Base-by-base conservation (phyloP, 2,329 filamentous ascomycete genomes). In the Tolypocladium inflatum region DNA sequence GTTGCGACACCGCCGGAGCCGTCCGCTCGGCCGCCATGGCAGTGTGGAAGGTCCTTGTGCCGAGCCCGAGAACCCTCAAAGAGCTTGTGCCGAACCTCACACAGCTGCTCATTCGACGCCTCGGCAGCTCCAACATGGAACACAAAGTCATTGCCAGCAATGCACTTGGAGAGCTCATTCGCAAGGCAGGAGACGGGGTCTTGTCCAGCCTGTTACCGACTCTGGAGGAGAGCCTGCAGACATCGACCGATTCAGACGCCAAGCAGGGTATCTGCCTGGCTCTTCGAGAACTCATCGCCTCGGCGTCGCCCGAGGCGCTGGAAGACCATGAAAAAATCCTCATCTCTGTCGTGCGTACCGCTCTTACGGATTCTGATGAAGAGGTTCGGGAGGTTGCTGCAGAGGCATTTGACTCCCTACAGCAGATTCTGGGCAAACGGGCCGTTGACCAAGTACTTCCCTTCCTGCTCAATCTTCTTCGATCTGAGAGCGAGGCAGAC, bases 91-190 rank as follows among this genome's bases (percentile, higher is more conserved):
- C 94, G 51, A 97, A 91, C 1, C 86, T 99, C 60, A 96, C 91
- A 7, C 92, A 97, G 71, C 85, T 99, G 62, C 88, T 99, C 66
- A 97, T 99, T 70, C 86, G 90, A 60, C 89, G 94, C 54, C 83
- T 99, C 65, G 94, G 91, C 61, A 97, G 92, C 71, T 89, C 92
- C 52, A 97, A 97, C 69, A 92, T 96, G 87, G 94, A 99, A 73
- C 94, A 99, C 74, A 97, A 97, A 78, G 89, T 96, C 65, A 99
- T 99, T 78, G 94, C 95, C 64, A 93, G 93, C 71, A 97, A 97
- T 72, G 91, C 94, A 54, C 81, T 99, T 58, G 94, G 94, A 68
- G 94, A 99, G 71, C 85, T 99, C 64, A 97, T 99, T 68, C 88
- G 94, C 67, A 97, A 96, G 74, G 93, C 94, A 67, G 94, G 95